Conservation (phyloP, 2,329 filamentous ascomycete genomes). For the Aspergillus quadricinctus region DNA sequence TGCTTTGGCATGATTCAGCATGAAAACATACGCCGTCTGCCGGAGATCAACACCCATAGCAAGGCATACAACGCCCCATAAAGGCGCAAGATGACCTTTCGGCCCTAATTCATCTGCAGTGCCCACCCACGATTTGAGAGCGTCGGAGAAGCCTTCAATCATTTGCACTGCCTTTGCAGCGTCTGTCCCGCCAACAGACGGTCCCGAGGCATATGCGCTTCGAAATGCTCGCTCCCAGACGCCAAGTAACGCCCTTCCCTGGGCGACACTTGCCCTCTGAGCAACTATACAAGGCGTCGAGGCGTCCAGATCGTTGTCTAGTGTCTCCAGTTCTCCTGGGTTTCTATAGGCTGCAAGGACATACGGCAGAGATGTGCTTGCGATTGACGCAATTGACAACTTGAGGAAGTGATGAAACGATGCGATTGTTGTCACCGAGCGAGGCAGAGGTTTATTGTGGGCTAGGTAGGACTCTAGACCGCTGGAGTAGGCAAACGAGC, state of each 20-base stretch:
- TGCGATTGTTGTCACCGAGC: constrained; percentile 24
- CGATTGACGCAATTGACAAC: constrained; percentile 54
- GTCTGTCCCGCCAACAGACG: constrained; percentile 8
- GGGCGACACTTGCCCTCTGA: constrained; percentile 56
- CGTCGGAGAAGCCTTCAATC: constrained; percentile 36
- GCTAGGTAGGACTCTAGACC: constrained; percentile 62
- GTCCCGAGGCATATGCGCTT: constrained; percentile 23
- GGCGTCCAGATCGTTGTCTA: constrained; percentile 62
- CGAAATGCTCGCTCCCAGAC: constrained; percentile 57
- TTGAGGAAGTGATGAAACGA: constrained; percentile 55
- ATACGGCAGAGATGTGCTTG: constrained; percentile 58
- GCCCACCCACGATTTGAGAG: constrained; percentile 32
- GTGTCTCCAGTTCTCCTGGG: constrained; percentile 45
- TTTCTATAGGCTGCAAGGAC: constrained; percentile 52
- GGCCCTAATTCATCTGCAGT: constrained; percentile 30
- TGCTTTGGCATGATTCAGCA: constrained; percentile 61
- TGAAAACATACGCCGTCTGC: constrained; percentile 57
- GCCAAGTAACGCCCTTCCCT: constrained; percentile 55
- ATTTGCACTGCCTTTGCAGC: constrained; percentile 21
- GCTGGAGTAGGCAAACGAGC: constrained; percentile 62
- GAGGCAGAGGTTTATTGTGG: constrained; percentile 45
- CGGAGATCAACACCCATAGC: constrained; percentile 50
- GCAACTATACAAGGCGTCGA: constrained; percentile 60
- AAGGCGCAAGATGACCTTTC: constrained; percentile 56
- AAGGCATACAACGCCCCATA: constrained; percentile 55